Evolutionary conservation across 192 early-diverging fungal genomes (phyloP).

Genomic region (Backusella liffmaniae): DNA sequence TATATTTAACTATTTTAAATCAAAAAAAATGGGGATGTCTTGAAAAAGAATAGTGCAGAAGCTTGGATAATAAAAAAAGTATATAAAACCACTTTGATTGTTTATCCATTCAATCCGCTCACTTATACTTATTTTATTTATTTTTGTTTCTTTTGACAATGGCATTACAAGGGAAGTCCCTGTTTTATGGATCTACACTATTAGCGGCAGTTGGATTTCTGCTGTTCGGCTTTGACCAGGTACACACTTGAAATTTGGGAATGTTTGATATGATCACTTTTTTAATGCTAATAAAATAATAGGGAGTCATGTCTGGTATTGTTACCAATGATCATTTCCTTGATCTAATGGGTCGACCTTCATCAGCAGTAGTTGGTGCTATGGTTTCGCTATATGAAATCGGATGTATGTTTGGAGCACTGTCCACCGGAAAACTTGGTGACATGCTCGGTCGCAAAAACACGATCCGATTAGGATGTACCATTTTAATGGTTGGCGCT

Average conservation of each 20-base stretch:
- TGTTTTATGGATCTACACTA: conserved; percentile 55
- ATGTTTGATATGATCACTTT: background rate
- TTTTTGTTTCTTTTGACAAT: background rate
- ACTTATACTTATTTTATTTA: background rate
- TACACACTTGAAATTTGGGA: background rate
- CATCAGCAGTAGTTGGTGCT: conserved; percentile 47
- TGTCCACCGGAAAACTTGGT: conserved; percentile 41
- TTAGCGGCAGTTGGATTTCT: conserved; percentile 21
- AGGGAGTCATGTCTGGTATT: conserved; percentile 31
- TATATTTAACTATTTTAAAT: background rate
- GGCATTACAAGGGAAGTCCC: conserved; percentile 35
- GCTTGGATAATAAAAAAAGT: background rate
- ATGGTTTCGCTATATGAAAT: conserved; percentile 38
- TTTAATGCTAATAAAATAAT: background rate
- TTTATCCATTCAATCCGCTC: background rate
- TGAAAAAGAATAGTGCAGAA: background rate
- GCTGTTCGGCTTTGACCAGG: conserved; percentile 31
- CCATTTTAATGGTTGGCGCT: conserved; percentile 50
- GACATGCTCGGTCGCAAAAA: conserved; percentile 49
- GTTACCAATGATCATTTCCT: conserved; percentile 18
- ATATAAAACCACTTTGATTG: background rate
- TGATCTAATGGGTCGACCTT: conserved; percentile 12
- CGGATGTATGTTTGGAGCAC: conserved; percentile 30
- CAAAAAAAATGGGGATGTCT: background rate
- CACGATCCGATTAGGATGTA: conserved; percentile 45